phyloP scores from a whole-genome alignment of 257 asterid species.

The Petunia axillaris region DNA sequence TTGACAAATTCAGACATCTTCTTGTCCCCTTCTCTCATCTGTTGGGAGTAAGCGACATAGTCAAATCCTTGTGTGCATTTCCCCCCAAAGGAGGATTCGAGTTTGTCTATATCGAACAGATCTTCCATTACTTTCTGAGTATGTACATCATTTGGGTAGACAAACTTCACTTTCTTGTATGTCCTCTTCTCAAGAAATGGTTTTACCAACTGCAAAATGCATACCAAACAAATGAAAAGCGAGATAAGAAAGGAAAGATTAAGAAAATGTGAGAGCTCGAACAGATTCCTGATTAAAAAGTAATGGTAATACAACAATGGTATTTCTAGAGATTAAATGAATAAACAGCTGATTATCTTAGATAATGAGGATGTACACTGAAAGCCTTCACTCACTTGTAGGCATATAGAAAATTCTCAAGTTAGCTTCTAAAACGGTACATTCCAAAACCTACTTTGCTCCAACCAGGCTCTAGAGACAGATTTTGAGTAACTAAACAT shows the following conservation, averaged over 20 bases:
- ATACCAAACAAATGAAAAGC: not conserved
- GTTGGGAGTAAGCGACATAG: constrained; percentile 47
- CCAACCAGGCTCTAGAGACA: too few species aligned
- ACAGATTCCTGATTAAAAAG: too few species aligned
- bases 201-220: constrained; percentile 56
- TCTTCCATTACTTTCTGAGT: constrained; percentile 56
- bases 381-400: too few species aligned
- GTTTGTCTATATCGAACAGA: constrained; percentile 51
- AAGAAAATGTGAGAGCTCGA: too few species aligned
- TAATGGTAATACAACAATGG: too few species aligned
- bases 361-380: too few species aligned
- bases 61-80: constrained; percentile 35
- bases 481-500: not conserved
- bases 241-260: too few species aligned
- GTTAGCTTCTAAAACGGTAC: too few species aligned
- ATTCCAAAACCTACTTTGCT: too few species aligned
- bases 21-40: constrained; percentile 56
- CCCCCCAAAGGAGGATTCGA: constrained; percentile 61
- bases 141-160: constrained; percentile 52
- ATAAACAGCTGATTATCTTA: too few species aligned
- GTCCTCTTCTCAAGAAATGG: constrained; percentile 70
- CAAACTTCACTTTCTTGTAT: constrained; percentile 62
- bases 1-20: constrained; percentile 32
- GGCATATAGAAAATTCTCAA: too few species aligned
- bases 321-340: too few species aligned